Base-by-base conservation (phyloP, 495 filamentous ascomycete genomes). In the Lichina pygmaea region DNA sequence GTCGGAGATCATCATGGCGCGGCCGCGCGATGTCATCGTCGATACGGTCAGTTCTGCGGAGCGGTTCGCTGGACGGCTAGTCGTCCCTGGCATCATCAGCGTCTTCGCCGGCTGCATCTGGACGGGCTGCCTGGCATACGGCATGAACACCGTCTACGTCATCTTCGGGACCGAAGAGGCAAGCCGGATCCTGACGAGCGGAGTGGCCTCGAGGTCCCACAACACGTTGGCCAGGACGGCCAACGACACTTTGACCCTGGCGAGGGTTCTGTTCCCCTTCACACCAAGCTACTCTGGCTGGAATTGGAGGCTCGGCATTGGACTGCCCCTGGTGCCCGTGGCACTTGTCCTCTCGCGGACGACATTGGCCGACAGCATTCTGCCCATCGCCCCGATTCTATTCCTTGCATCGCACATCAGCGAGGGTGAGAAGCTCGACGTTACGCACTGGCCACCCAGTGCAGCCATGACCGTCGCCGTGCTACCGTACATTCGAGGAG, bases 401-500 rank as follows among this genome's bases (percentile, higher is more conserved):
- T 77, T 75, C 54, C 71, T 75, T 53, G 66, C 66, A 10, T 66
- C 63, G 9, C 61, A 65, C 42, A 58, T 56, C 36, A 62, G 65
- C 0, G 48, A 57, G 7, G 54, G 54, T 0, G 57, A 65, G 9
- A 59, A 66, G n/a, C 53, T 63, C 9, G 58, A 63, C 6, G 49
- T 63, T 9, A 57, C 64, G 15, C 49, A 66, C 12, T 92, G 82
- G 82, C 82, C 82, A 11, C 80, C 80, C 0, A 80, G 72, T 17
- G 69, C 77, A 3, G 65, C 70, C n/a, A 70, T 81, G 65, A 73
- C 74, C 12, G 62, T 89, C 48, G 65, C 72, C 0, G 53, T 75
- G 3, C 63, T 86, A 37, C 82, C 82, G 0, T 72, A 72, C 45
- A 48, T 85, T 32, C 73, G 79, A 36, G 62, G 70, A 16, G 61